phyloP scores from a whole-genome alignment of 1,284 basidiomycete species.

The Ceratobasidium sp. region DNA sequence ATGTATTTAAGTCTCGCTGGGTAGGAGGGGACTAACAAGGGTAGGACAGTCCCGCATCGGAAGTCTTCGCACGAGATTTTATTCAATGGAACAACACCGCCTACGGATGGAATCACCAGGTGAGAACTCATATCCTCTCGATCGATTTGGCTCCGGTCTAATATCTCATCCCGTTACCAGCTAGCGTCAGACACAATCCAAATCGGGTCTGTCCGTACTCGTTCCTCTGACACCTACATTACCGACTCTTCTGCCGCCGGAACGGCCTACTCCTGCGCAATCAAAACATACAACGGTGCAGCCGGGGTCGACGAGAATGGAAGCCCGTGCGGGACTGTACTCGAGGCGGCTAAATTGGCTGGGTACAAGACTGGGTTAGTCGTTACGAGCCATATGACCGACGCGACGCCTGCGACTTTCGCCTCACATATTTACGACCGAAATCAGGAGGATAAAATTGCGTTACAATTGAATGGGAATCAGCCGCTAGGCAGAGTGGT shows the following conservation, averaged over 20 bases:
- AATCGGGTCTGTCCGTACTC: conserved; percentile 51
- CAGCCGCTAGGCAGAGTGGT: conserved; percentile 50
- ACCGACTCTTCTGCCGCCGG: conserved; percentile 54
- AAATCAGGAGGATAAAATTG: conserved; percentile 53
- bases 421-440: conserved; percentile 52
- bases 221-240: conserved; percentile 52
- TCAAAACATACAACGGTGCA: conserved; percentile 52
- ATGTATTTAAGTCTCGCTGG: not conserved
- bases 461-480: conserved; percentile 51
- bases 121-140: not conserved
- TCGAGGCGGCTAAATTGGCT: conserved; percentile 53
- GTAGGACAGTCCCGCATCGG: conserved; percentile 49
- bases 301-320: conserved; percentile 52
- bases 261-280: conserved; percentile 53
- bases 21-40: not conserved
- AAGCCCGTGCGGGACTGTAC: conserved; percentile 53
- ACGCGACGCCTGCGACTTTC: conserved; percentile 52
- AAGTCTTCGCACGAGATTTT: conserved; percentile 52
- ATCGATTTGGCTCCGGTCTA: not conserved
- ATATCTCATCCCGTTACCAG: conserved; percentile 14
- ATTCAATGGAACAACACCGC: conserved; percentile 47
- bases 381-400: conserved; percentile 52
- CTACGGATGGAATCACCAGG: conserved; percentile 44
- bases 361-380: conserved; percentile 52
- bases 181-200: conserved; percentile 51